Percentiles rank a stretch among this genome's conserved stretches.
phyloP scores from a whole-genome alignment of 1,284 basidiomycete species.

The Tilletia indica region DNA sequence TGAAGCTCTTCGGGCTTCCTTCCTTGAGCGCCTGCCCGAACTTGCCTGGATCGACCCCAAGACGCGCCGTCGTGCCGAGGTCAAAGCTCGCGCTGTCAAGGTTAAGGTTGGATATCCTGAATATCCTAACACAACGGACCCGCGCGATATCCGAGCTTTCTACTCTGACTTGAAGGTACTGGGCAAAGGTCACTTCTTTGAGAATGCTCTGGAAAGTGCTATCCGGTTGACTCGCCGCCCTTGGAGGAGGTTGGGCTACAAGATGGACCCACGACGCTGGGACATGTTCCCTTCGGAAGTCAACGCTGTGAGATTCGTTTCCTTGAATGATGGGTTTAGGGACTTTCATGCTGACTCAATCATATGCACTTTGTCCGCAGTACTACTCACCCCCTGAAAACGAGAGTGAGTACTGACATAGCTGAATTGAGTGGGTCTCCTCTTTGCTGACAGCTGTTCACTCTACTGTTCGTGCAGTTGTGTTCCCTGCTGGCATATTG shows the following conservation, averaged over 20 bases:
- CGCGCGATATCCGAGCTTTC: constrained; percentile 62
- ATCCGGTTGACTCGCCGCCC: constrained; percentile 65
- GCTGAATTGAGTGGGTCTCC: neutral
- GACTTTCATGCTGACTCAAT: too few relatives aligned
- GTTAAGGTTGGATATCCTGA: constrained; percentile 86
- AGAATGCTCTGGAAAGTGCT: constrained; percentile 70
- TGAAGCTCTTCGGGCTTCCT: constrained; percentile 78
- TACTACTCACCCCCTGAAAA: constrained; percentile 51
- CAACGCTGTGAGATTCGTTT: constrained; percentile 36
- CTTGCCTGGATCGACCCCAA: constrained; percentile 89
- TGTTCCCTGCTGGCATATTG: constrained; percentile 93
- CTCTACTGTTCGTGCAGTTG: constrained; percentile 58
- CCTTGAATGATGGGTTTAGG: constrained; percentile 63
- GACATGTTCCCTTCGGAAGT: constrained; percentile 74
- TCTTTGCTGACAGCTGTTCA: neutral
- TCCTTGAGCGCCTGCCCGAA: constrained; percentile 73
- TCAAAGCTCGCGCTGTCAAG: constrained; percentile 78
- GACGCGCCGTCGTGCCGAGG: constrained; percentile 76
- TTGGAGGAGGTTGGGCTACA: constrained; percentile 22
- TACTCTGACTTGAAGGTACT: constrained; percentile 71
- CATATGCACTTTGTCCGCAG: neutral
- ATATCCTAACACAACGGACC: constrained; percentile 75
- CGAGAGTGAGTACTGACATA: constrained; percentile 60
- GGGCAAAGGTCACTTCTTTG: constrained; percentile 70
- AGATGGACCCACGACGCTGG: constrained; percentile 75